Evolutionary conservation across 768 basidiomycete species (phyloP), one percentile per base, ranked within the genome.

Genomic region (Terana coerulea): DNA sequence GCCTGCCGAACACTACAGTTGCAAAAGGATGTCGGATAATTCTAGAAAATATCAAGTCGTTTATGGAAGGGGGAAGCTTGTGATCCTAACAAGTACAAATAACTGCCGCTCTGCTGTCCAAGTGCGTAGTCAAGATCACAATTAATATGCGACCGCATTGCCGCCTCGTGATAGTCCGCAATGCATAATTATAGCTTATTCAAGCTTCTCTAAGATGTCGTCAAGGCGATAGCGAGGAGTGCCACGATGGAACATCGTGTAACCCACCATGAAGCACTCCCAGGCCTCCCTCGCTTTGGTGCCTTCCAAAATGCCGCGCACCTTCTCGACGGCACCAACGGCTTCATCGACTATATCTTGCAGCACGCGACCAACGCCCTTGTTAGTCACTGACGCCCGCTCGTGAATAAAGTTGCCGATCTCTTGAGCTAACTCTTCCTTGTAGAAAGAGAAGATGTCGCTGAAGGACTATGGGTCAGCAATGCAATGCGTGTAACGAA

Each of bases 191-290:
- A n/a, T n/a, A n/a, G n/a, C n/a, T n/a, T n/a, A n/a, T n/a, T n/a
- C n/a, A n/a, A n/a, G n/a, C n/a, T n/a, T n/a, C n/a, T n/a, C n/a
- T n/a, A n/a, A n/a, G n/a, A n/a, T n/a, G n/a, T 56, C 46, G n/a
- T 48, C 22, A 10, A 56, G 41, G 7, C 39, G 44, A 21, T 56
- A 56, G 14, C 51, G 51, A 22, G 50, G 46, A 11, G 34, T 45
- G 25, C 22, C 15, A 5, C 26, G 28, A 43, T 62, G 61, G 35
- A 60, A 61, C n/a, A 44, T 40, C 35, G 59, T 40, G 42, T 60
- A 62, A 2, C 52, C 54, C 8, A n/a, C 28, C n/a, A 47, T 41
- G 33, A 60, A 60, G 24, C 33, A 42, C 42, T 56, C 51, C 40
- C 54, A 67, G 1, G 61, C 54, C 4, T 57, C 52, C 11, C 45